Conservation (phyloP, 1,284 basidiomycete genomes). For the Chalciporus piperatoides region DNA sequence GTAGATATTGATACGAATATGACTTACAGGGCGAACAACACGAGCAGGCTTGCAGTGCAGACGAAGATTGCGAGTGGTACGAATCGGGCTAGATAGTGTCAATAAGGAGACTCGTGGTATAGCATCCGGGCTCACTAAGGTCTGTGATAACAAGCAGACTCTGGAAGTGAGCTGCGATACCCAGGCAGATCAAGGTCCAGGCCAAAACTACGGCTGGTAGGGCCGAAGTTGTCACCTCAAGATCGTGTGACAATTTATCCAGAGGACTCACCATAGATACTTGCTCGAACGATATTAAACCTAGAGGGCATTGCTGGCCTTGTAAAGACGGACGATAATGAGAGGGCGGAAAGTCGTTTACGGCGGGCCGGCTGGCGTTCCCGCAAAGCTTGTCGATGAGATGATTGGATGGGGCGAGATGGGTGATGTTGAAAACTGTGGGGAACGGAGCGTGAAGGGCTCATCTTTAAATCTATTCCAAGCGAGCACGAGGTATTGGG, state of each 20-base stretch:
- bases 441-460: constrained; percentile 32
- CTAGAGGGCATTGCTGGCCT: constrained; percentile 41
- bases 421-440: constrained; percentile 27
- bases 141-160: constrained; percentile 65
- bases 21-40: constrained; percentile 62
- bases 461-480: constrained; percentile 35
- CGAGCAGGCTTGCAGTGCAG: constrained; percentile 60
- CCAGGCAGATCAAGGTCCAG: constrained; percentile 71
- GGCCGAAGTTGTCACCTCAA: neutral
- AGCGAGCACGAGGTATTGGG: constrained; percentile 31
- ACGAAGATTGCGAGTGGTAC: constrained; percentile 81
- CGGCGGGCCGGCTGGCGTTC: constrained; percentile 38
- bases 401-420: constrained; percentile 17
- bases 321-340: constrained; percentile 29
- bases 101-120: neutral
- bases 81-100: constrained; percentile 59
- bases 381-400: constrained; percentile 18
- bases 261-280: constrained; percentile 53
- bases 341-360: constrained; percentile 31
- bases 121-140: constrained; percentile 54
- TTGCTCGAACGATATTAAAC: constrained; percentile 63
- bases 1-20: neutral
- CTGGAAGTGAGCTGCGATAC: constrained; percentile 73
- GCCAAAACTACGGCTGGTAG: constrained; percentile 54
- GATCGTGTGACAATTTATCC: neutral